phyloP scores from a whole-genome alignment of 306 rosid species.

The Dalbergia oliveri region DNA sequence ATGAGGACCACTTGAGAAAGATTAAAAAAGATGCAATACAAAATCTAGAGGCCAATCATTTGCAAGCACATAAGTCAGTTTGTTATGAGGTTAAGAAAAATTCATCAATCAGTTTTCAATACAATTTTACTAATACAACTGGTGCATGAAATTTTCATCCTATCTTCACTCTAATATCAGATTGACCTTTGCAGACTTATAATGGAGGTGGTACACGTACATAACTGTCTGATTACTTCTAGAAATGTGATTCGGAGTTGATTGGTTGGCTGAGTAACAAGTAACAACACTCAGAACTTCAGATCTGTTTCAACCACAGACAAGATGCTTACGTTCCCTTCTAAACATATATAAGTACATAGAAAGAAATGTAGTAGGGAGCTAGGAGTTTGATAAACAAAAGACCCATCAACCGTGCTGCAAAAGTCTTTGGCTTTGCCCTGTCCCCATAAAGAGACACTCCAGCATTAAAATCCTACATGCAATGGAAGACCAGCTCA shows the following conservation, averaged over 20 bases:
- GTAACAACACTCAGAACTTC: slow-evolving; percentile 82
- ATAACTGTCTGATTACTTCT: slow-evolving; percentile 61
- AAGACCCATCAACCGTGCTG: slow-evolving; percentile 82
- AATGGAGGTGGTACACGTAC: not conserved
- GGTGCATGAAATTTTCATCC: too few relatives aligned
- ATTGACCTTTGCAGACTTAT: not conserved
- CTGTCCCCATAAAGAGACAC: slow-evolving; percentile 81
- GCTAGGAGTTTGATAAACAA: slow-evolving; percentile 8
- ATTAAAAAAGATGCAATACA: not conserved
- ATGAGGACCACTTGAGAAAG: not conserved
- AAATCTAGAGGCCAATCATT: not conserved
- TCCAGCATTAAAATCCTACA: slow-evolving; percentile 72
- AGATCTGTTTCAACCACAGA: slow-evolving; percentile 60
- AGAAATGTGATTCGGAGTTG: slow-evolving; percentile 91
- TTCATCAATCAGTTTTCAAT: too few relatives aligned
- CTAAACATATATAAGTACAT: too few relatives aligned
- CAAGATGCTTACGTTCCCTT: too few relatives aligned
- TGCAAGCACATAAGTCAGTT: slow-evolving; percentile 1
- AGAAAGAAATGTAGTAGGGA: not conserved
- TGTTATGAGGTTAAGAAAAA: not conserved
- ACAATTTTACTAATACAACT: too few relatives aligned
- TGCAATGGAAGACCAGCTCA: not conserved
- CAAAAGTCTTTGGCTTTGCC: slow-evolving; percentile 75
- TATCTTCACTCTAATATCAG: too few relatives aligned
- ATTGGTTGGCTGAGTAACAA: slow-evolving; percentile 73